Conservation (phyloP, 208 protist species). For the Trypanosoma brucei region DNA sequence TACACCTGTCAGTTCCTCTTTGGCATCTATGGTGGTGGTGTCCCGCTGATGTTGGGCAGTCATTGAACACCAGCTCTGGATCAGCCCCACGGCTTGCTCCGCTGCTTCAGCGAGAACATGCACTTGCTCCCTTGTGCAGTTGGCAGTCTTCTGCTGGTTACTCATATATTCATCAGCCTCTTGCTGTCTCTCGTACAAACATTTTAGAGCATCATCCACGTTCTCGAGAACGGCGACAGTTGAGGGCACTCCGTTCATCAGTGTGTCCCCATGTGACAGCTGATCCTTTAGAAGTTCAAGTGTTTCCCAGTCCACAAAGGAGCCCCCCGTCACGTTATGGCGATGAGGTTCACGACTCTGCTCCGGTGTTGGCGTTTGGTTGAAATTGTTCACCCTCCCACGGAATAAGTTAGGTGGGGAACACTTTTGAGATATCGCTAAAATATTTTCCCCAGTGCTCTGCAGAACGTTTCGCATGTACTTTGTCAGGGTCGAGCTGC, state of each 20-base stretch:
- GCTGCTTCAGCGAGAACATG: slow-evolving; percentile 10
- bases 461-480: neutral
- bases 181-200: slow-evolving; percentile 5
- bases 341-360: neutral
- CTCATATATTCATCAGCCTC: neutral
- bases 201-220: slow-evolving; percentile 1
- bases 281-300: slow-evolving; percentile 7
- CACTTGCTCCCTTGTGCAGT: neutral
- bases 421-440: neutral
- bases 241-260: neutral
- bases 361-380: neutral
- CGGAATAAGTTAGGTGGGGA: neutral
- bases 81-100: slow-evolving; percentile 1
- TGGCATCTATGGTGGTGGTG: neutral
- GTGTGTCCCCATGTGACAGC: neutral
- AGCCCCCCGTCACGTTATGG: neutral
- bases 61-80: slow-evolving; percentile 8
- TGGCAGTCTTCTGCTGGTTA: slow-evolving; percentile 1
- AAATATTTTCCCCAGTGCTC: neutral
- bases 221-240: slow-evolving; percentile 12
- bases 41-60: neutral
- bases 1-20: slow-evolving; percentile 6
- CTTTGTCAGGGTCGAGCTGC: neutral
- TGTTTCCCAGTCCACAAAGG: neutral
- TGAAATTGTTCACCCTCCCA: neutral